Conservation (phyloP, 768 basidiomycete species). For the Kwoniella mangroviensis region DNA sequence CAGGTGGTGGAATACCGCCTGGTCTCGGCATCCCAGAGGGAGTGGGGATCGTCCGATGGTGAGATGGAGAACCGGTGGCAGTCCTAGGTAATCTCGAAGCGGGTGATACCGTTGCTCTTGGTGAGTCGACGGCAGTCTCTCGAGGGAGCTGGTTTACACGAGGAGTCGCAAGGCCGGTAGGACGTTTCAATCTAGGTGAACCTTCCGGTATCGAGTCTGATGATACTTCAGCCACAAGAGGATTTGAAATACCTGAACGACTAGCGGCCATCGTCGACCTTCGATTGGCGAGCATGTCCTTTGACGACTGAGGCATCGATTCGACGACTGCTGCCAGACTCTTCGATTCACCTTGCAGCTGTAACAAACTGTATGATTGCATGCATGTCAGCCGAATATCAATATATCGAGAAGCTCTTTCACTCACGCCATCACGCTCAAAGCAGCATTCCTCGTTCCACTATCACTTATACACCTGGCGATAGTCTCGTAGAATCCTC, state of each 20-base stretch:
- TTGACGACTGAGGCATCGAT: conserved; percentile 39
- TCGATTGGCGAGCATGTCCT: conserved; percentile 53
- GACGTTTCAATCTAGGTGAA: conserved; percentile 27
- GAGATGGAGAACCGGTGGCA: conserved; percentile 22
- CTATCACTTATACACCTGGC: conserved; percentile 69
- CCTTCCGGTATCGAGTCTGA: conserved; percentile 26
- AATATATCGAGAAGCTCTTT: too few species aligned
- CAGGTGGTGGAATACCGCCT: conserved; percentile 1
- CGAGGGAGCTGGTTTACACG: conserved; percentile 17
- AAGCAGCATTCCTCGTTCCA: conserved; percentile 81
- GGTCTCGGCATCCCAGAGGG: conserved; percentile 35
- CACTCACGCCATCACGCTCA: conserved; percentile 77
- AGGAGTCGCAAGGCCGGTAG: conserved; percentile 7
- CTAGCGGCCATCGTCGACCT: conserved; percentile 44
- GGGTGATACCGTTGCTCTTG: conserved; percentile 25
- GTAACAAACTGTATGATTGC: conserved; percentile 34
- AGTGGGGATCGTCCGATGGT: conserved; percentile 19
- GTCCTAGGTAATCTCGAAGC: conserved; percentile 28
- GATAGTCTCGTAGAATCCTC: conserved; percentile 44
- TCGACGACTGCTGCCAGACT: conserved; percentile 42
- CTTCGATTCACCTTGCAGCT: conserved; percentile 44
- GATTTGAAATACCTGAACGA: conserved; percentile 23
- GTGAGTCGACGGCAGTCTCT: conserved; percentile 3
- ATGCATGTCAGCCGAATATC: conserved; percentile 21
- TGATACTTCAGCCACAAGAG: conserved; percentile 28